Evolutionary conservation across 441 rosid genomes (phyloP), one percentile per base, ranked within the genome.

Genomic region (Raphanus hybrid): DNA sequence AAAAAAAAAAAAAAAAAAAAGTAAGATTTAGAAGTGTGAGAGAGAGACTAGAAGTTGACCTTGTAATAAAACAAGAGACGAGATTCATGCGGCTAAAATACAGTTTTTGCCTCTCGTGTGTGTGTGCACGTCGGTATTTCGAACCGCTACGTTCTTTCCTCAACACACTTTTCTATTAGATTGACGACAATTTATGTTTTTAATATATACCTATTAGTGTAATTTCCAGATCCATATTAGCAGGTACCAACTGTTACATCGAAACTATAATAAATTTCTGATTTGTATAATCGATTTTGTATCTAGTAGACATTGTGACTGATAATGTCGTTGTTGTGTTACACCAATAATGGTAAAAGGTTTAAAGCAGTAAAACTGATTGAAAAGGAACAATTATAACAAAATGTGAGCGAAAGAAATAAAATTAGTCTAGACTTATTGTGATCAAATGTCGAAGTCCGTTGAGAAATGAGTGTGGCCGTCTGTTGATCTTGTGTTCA

Each of bases 31-130:
- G 10, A 71, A 66, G 76, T 71, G 52, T 71, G 52, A 70, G 67
- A 65, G 67, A 78, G 81, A 39, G 78, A 78, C 78, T 75, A 78
- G 71, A 78, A 78, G 82, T 74, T 78, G 82, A 78, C 82, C 82
- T 78, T 74, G 78, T 74, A 78, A 78, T 78, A 63, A 78, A 57
- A 78, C 74, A 78, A 39, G 41, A 12, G 66, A 78, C 70, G 78
- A 78, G 81, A 73, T 78, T 73, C 74, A 68, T 78, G 78, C 78
- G 81, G 70, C 78, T 78, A 54, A 61, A 37, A 62, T 78, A 78
- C 78, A 69, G 78, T 63, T 69, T 73, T 74, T 78, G 78, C 78
- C 78, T 78, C 78, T 73, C 81, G 50, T 74, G 66, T 52, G 63
- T 52, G 62, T 39, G 64, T 54, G 72, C 62, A 58, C 62, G 54